Evolutionary conservation across 1,284 basidiomycete species (phyloP), one percentile per base, ranked within the genome.

Genomic region (Caloboletus firmus): DNA sequence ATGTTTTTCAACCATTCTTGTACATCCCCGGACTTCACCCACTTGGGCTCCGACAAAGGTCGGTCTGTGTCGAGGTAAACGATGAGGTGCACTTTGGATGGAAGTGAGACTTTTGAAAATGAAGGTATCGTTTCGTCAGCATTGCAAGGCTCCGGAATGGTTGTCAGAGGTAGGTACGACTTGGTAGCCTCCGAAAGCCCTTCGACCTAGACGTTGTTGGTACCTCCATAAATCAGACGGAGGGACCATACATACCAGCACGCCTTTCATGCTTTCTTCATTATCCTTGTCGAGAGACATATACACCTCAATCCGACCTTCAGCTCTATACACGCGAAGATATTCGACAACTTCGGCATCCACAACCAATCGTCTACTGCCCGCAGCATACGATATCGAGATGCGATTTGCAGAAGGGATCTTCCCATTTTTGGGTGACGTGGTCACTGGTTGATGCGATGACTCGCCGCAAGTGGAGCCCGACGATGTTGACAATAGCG

Each of bases 301-400:
- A 18, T 76, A 66, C 20, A 98, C 85, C 69, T 98, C 95, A 55
- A 98, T 89, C 48, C 88, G 85, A 36, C 91, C 93, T 60, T 93
- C 89, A 31, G 80, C 79, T 48, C 96, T 82, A 73, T 84, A 89
- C 13, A 99, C 83, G 62, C 82, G 87, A 52, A 99, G 79, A 54
- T 80, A 82, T 42, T 91, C 84, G 34, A 98, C 91, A 22, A 91
- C 84, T 55, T 90, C 87, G 4, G 95, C 90, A 70, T 98, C 91
- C 56, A 98, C 81, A 26, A 95, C 88, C 44, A 99, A 79, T 35
- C 96, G 81, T 53, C 92, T 80, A 53, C 87, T 86, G 45, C 92
- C 93, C 40, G 88, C 87, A 57, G 94, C 93, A 71, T 96, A 99
- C 1, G 96, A 89, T 65, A 98, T 91, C 13, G 92, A 95, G n/a